phyloP scores from a whole-genome alignment of 2,329 filamentous ascomycete genomes.

The Aspergillus pseudonomiae region DNA sequence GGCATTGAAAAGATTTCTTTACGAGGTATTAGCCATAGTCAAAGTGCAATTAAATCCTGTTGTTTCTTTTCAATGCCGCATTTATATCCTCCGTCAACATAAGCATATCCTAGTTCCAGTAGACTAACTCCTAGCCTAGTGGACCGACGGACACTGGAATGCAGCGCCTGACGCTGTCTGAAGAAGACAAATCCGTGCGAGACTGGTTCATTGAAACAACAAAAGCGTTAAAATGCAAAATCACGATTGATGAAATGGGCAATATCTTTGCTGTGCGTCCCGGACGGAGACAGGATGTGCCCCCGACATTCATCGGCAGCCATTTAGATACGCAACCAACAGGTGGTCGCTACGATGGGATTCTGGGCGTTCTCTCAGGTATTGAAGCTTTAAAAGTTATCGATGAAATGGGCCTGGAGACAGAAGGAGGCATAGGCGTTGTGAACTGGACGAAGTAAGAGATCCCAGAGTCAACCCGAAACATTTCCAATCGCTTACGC shows the following conservation, averaged over 20 bases:
- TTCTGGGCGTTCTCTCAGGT: slow-evolving; percentile 72
- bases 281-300: slow-evolving; percentile 59
- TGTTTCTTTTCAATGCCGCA: background rate
- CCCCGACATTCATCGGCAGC: slow-evolving; percentile 70
- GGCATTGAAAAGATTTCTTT: background rate
- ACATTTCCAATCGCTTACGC: background rate
- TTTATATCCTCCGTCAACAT: background rate
- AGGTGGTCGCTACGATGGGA: slow-evolving; percentile 58
- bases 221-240: slow-evolving; percentile 64
- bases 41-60: background rate
- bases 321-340: slow-evolving; percentile 68
- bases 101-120: background rate
- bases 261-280: slow-evolving; percentile 77
- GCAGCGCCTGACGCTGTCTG: slow-evolving; percentile 71
- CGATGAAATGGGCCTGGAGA: slow-evolving; percentile 68
- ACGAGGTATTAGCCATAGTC: background rate
- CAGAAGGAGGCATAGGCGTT: slow-evolving; percentile 71
- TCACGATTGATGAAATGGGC: slow-evolving; percentile 74
- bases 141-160: slow-evolving; percentile 70
- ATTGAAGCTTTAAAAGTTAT: slow-evolving; percentile 73
- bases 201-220: slow-evolving; percentile 74
- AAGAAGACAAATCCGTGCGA: slow-evolving; percentile 70
- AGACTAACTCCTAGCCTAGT: slow-evolving; percentile 22
- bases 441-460: slow-evolving; percentile 59
- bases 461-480: background rate